These are phyloP conservation scores for Herpetomonas tarakana DNA, from an alignment of 208 protist species.

Conservation along the genomic window DNA sequence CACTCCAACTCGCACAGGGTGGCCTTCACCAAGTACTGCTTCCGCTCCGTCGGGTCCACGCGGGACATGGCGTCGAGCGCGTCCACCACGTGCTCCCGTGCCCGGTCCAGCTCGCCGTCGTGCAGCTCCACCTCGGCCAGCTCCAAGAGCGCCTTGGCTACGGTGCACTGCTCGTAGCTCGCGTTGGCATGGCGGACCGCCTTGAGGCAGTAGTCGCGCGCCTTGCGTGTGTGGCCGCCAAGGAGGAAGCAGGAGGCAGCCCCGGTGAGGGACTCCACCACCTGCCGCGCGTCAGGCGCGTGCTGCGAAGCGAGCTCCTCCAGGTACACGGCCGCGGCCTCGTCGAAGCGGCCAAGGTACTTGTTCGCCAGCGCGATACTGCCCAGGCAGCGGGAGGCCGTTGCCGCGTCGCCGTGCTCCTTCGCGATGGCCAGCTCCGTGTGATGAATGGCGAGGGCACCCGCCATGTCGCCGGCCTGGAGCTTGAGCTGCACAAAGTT, in stretches of 20 bases:
- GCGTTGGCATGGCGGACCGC: slow-evolving; percentile 13
- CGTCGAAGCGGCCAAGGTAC: slow-evolving; percentile 33
- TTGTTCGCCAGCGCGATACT: slow-evolving; percentile 44
- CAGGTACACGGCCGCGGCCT: slow-evolving; percentile 34
- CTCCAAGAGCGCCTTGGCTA: slow-evolving; percentile 46
- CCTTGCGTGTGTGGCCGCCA: slow-evolving; percentile 30
- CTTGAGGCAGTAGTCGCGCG: slow-evolving; percentile 16
- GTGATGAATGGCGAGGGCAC: slow-evolving; percentile 34
- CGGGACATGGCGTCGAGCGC: slow-evolving; percentile 29
- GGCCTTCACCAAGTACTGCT: slow-evolving; percentile 52
- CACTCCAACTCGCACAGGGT: slow-evolving; percentile 63
- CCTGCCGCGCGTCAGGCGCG: slow-evolving; percentile 34
- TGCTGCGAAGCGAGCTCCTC: slow-evolving; percentile 32
- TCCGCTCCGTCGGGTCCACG: slow-evolving; percentile 38
- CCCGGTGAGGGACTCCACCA: slow-evolving; percentile 46
- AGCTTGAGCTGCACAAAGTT: slow-evolving; percentile 51
- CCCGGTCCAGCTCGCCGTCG: slow-evolving; percentile 14
- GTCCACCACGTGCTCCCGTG: slow-evolving; percentile 25
- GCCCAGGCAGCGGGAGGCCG: slow-evolving; percentile 30
- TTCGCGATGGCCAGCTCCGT: slow-evolving; percentile 35
- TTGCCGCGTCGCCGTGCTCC: slow-evolving; percentile 30
- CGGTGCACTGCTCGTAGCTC: slow-evolving; percentile 26
- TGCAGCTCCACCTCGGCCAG: slow-evolving; percentile 39
- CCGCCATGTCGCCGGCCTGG: slow-evolving; percentile 46
- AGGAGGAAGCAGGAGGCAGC: slow-evolving; percentile 31